A percentile compares a stretch with the other conserved stretches of the same genome.
These are phyloP conservation scores for Glycyrrhiza uralensis DNA, from an alignment of 306 rosid genomes.

Conservation along the genomic window DNA sequence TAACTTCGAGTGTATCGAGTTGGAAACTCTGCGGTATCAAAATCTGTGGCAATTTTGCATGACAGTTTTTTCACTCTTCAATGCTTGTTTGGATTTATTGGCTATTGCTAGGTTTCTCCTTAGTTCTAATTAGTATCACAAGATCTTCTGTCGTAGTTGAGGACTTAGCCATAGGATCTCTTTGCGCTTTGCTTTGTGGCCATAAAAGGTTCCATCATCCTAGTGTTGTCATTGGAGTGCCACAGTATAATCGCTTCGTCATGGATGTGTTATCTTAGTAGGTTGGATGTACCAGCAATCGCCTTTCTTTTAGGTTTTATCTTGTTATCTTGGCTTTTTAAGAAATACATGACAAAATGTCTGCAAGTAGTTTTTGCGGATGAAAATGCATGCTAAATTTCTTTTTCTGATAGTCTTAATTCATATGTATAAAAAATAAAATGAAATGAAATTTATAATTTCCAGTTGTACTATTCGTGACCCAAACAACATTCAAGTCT, in stretches of 20 bases:
- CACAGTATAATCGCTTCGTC: background rate
- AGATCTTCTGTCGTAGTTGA: background rate
- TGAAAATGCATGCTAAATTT: background rate
- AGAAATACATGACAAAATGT: background rate
- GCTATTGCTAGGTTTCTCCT: background rate
- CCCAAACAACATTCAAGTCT: background rate
- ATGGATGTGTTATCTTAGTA: background rate
- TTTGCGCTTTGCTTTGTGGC: conserved; percentile 1
- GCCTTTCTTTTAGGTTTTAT: background rate
- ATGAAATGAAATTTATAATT: background rate
- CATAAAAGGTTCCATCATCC: background rate
- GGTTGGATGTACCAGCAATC: conserved; percentile 1
- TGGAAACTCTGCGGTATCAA: background rate
- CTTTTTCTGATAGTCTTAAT: background rate
- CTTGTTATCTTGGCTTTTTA: background rate
- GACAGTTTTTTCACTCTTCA: background rate
- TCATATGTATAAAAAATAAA: background rate
- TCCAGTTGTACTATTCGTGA: background rate
- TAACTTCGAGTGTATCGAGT: background rate
- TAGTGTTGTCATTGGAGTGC: background rate
- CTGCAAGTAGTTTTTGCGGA: background rate
- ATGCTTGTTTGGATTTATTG: conserved; percentile 11
- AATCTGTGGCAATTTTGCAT: background rate
- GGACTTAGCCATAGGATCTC: background rate
- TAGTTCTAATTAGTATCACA: background rate